Evolutionary conservation across 441 rosid species (phyloP).

Genomic region (Aquilaria agallochum): DNA sequence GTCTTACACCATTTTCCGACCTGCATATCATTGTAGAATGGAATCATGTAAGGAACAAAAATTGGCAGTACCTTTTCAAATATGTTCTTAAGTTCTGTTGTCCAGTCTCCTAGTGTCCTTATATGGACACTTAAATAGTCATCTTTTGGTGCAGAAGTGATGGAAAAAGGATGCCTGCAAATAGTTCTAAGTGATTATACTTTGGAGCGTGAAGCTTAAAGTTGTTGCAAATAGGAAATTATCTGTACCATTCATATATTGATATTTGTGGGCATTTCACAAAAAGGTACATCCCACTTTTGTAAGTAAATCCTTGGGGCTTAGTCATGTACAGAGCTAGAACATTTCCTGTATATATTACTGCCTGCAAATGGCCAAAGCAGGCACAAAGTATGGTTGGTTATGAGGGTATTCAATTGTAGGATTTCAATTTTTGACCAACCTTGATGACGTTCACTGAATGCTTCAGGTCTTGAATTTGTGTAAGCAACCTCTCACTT

Average conservation of each 20-base stretch:
- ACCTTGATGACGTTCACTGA: constrained; percentile 78
- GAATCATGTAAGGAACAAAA: no score
- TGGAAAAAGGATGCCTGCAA: constrained; percentile 89
- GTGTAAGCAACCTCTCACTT: constrained; percentile 52
- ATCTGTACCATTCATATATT: constrained; percentile 66
- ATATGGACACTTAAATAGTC: constrained; percentile 85
- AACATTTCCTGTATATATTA: constrained; percentile 84
- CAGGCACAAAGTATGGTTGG: not conserved
- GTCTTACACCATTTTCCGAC: no score
- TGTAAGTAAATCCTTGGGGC: constrained; percentile 75
- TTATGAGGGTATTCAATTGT: not conserved
- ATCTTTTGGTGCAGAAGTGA: constrained; percentile 94
- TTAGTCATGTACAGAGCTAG: constrained; percentile 81
- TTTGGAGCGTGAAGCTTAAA: not conserved
- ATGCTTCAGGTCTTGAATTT: constrained; percentile 49
- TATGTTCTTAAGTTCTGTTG: constrained; percentile 57
- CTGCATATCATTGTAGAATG: no score
- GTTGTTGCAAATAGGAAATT: not conserved
- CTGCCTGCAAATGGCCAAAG: constrained; percentile 48
- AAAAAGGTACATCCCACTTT: constrained; percentile 94
- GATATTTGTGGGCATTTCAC: constrained; percentile 86
- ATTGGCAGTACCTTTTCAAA: constrained; percentile 50
- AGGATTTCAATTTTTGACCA: not conserved
- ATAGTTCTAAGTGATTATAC: not conserved
- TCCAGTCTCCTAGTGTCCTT: constrained; percentile 91